These are phyloP conservation scores for Clavaria fumosa DNA, from an alignment of 768 basidiomycete species.

Conservation along the genomic window DNA sequence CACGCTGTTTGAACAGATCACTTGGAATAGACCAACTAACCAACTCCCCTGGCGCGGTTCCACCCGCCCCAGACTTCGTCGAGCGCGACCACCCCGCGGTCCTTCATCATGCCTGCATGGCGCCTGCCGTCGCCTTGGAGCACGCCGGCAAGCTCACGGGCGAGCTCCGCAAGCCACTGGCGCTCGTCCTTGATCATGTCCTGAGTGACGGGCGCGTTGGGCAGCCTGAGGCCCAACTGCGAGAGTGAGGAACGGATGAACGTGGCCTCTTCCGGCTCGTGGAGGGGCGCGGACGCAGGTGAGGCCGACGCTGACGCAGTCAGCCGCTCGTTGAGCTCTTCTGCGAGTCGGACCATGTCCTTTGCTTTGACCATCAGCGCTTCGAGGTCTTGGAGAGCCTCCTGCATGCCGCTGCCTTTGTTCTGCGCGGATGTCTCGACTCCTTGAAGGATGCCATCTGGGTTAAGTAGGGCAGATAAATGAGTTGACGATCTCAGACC, in stretches of 20 bases:
- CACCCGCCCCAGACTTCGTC: slow-evolving; percentile 94
- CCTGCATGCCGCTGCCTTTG: slow-evolving; percentile 48
- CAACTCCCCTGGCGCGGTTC: slow-evolving; percentile 86
- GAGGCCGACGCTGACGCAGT: slow-evolving; percentile 26
- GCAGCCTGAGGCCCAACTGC: slow-evolving; percentile 73
- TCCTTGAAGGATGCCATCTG: slow-evolving; percentile 70
- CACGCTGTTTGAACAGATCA: neutral
- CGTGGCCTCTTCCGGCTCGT: slow-evolving; percentile 68
- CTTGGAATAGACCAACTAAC: slow-evolving; percentile 27
- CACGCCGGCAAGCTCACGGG: slow-evolving; percentile 64
- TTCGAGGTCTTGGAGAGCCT: slow-evolving; percentile 78
- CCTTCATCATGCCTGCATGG: slow-evolving; percentile 51
- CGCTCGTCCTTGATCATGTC: slow-evolving; percentile 80
- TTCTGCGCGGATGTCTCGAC: slow-evolving; percentile 55
- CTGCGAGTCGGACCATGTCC: slow-evolving; percentile 85
- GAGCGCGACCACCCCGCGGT: slow-evolving; percentile 66
- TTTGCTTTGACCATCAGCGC: slow-evolving; percentile 81
- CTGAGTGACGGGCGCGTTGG: slow-evolving; percentile 67
- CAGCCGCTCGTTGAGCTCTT: slow-evolving; percentile 73
- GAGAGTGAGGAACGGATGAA: slow-evolving; percentile 81
- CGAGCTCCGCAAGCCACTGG: slow-evolving; percentile 66
- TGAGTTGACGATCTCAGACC: too few relatives aligned
- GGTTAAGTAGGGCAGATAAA: neutral
- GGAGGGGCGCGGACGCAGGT: slow-evolving; percentile 9
- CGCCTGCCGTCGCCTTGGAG: slow-evolving; percentile 30